A percentile compares a stretch with the other conserved stretches of the same genome.
phyloP scores from a whole-genome alignment of 179 eudicot genomes.

The Carnegiea gigantea region DNA sequence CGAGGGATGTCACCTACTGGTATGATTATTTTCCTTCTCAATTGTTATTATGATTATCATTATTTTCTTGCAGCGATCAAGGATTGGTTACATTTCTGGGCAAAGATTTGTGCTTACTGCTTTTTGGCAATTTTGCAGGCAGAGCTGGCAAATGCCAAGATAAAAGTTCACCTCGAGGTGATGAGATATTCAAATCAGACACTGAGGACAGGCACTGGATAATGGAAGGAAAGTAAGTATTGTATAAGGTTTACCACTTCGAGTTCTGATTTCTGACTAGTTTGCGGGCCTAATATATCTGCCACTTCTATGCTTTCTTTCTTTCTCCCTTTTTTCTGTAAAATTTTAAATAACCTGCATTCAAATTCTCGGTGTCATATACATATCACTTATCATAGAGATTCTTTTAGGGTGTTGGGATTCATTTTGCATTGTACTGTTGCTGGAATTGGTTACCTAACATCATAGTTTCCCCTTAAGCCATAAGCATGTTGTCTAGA shows the following conservation, averaged over 20 bases:
- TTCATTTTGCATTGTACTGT: not conserved
- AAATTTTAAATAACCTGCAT: not conserved
- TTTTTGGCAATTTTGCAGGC: slow-evolving; percentile 16
- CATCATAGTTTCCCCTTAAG: slow-evolving; percentile 12
- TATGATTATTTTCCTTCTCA: slow-evolving; percentile 20
- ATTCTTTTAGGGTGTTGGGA: not conserved
- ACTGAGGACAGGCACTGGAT: slow-evolving; percentile 61
- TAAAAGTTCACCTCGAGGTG: slow-evolving; percentile 59
- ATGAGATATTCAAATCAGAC: slow-evolving; percentile 64
- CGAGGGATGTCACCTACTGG: slow-evolving; percentile 59
- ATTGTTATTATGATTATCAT: not conserved
- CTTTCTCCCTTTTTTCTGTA: not conserved
- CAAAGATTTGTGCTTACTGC: slow-evolving; percentile 29
- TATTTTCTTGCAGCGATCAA: not conserved
- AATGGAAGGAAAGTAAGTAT: slow-evolving; percentile 68
- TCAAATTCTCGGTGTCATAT: not conserved
- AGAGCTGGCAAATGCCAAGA: slow-evolving; percentile 36
- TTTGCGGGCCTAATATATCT: slow-evolving; percentile 11
- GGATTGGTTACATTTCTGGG: slow-evolving; percentile 28
- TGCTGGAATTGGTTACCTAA: not conserved
- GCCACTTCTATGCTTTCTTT: too few relatives aligned
- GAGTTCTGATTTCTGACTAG: not conserved
- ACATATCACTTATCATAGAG: not conserved
- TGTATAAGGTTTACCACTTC: not conserved
- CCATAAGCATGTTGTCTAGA: slow-evolving; percentile 13